Evolutionary conservation across 768 basidiomycete genomes (phyloP).

Genomic region (Tylopilus subfusipes): DNA sequence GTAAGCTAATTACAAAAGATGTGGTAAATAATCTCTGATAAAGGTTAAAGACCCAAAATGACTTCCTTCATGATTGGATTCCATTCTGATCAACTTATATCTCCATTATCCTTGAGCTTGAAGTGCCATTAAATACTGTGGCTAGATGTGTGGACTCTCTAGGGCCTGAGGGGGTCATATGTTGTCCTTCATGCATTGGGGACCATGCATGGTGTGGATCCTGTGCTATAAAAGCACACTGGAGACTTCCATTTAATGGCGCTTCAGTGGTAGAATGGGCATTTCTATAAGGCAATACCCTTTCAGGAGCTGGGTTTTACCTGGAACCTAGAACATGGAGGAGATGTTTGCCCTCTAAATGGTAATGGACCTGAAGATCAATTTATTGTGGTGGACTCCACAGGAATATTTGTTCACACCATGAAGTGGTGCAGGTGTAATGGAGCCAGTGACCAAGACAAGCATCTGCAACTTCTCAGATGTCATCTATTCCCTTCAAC

Average conservation of each 20-base stretch:
- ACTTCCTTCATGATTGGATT: too few relatives aligned
- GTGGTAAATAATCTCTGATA: too few relatives aligned
- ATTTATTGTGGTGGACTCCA: not conserved
- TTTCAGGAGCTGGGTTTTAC: not conserved
- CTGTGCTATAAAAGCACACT: not conserved
- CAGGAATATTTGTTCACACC: not conserved
- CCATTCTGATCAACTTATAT: too few relatives aligned
- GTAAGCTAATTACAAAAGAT: too few relatives aligned
- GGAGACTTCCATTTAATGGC: not conserved
- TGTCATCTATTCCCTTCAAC: slow-evolving; percentile 12
- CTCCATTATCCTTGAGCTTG: too few relatives aligned
- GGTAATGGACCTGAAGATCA: not conserved
- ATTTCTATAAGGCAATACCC: not conserved
- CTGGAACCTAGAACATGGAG: not conserved
- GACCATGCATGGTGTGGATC: too few relatives aligned
- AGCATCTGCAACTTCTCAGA: slow-evolving; percentile 14
- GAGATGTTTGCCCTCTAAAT: not conserved
- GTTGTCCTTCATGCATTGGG: too few relatives aligned
- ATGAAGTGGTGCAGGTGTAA: not conserved
- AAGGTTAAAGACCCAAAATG: too few relatives aligned
- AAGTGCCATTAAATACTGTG: too few relatives aligned
- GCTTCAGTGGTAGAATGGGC: not conserved
- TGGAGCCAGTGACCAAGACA: not conserved
- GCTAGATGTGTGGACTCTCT: too few relatives aligned
- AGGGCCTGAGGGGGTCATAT: too few relatives aligned